Evolutionary conservation across 345 rosid genomes (phyloP), one percentile per base, ranked within the genome.

Genomic region (Clarkia xantiana): DNA sequence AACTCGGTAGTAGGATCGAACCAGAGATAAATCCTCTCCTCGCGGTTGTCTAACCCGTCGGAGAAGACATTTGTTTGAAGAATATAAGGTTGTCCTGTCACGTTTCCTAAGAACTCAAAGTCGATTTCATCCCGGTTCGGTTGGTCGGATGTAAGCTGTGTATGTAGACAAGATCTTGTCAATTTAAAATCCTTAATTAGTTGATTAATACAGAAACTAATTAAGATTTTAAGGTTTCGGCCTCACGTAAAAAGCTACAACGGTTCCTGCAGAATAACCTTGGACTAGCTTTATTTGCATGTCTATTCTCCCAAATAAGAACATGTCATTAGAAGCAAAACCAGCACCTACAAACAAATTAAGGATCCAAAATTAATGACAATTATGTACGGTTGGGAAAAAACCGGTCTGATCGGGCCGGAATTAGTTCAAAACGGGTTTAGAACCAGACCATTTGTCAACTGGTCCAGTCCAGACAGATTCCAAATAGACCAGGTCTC

Each of bases 11-110:
- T 75, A 38, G 97, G 95, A 61, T 89, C 95, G 54, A 89, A 89
- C 97, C 97, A 89, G n/a, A 85, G 77, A 60, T 65, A 62, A 49
- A 82, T 66, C 64, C 97, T 80, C 62, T 84, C 83, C 41, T 85
- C 95, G 3, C 90, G 76, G 49, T 82, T 54, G 62, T 73, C 94
- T 43, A 65, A 43, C 48, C 95, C 97, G 50, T 85, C 71, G 0
- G 73, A 80, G 39, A 44, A 89, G 17, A 89, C 60, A 66, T 89
- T 85, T 39, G 97, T 85, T 60, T 89, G 95, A 15, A 89, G 67
- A n/a, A 77, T 71, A 60, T 82, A 85, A 40, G 95, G 94, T 44
- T 82, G 62, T 2, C 90, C 94, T 14, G 42, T 54, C 44, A 80
- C 79, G 20, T 76, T 85, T 25, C 95, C 97, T 0, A 85, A 67